A percentile compares a stretch with the other conserved stretches of the same genome.
phyloP scores from a whole-genome alignment of 2,329 filamentous ascomycete genomes.

The Penicillium sclerotigenum region DNA sequence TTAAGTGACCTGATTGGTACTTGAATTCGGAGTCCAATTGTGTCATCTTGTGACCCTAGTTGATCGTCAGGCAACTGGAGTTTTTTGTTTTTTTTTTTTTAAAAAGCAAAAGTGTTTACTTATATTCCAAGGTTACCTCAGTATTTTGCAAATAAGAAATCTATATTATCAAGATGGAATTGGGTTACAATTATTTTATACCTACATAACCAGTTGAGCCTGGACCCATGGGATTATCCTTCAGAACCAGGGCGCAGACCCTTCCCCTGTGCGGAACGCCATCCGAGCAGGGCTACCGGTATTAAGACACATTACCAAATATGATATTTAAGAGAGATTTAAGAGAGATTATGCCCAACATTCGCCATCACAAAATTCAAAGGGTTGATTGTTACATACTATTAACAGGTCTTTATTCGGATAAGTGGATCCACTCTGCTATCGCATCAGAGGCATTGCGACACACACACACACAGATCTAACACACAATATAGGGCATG shows the following conservation, averaged over 20 bases:
- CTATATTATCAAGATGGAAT: neutral
- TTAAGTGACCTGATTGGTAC: slow-evolving; percentile 5
- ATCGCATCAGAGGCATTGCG: neutral
- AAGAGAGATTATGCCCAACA: neutral
- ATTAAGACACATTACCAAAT: neutral
- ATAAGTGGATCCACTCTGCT: neutral
- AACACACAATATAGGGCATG: neutral
- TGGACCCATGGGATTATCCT: slow-evolving; percentile 13
- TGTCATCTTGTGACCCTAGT: slow-evolving; percentile 5
- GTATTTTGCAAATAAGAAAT: neutral
- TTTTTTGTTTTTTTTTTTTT: neutral
- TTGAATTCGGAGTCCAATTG: neutral
- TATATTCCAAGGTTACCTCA: neutral
- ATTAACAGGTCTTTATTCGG: neutral
- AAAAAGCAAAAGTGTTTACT: neutral
- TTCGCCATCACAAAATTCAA: neutral
- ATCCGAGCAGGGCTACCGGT: neutral
- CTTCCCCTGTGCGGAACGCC: slow-evolving; percentile 17
- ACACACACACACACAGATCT: neutral
- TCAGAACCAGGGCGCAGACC: neutral
- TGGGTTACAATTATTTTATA: neutral
- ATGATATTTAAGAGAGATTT: neutral
- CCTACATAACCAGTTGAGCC: neutral
- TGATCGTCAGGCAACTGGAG: slow-evolving; percentile 4
- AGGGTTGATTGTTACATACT: neutral